phyloP scores from a whole-genome alignment of 305 asterid genomes.

The Fraxinus paxiana region DNA sequence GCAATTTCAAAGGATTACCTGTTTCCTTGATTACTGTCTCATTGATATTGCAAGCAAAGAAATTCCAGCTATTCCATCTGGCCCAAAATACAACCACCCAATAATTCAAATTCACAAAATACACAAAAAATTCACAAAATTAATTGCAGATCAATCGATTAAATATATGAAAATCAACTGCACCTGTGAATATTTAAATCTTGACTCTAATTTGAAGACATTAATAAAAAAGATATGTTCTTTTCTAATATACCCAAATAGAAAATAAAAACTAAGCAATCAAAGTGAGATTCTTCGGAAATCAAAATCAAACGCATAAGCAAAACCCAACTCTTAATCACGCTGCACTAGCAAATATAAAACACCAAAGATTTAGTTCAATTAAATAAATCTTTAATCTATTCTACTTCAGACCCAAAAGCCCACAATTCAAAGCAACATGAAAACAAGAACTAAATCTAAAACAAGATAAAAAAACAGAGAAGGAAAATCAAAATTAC shows the following conservation, averaged over 20 bases:
- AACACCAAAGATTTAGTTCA: background rate
- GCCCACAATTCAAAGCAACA: background rate
- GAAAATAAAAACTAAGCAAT: background rate
- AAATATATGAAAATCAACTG: background rate
- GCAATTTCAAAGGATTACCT: slow-evolving; percentile 40
- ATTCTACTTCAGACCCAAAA: background rate
- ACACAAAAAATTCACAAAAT: background rate
- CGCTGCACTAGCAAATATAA: background rate
- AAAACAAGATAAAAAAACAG: background rate
- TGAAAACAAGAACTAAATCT: background rate
- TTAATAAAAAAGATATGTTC: background rate
- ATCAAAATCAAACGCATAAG: background rate
- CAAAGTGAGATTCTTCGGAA: background rate
- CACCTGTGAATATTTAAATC: background rate
- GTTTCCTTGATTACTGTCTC: slow-evolving; percentile 78
- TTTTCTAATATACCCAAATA: background rate
- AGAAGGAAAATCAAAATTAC: slow-evolving; percentile 34
- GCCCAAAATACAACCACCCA: slow-evolving; percentile 21
- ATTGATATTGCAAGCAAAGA: slow-evolving; percentile 70
- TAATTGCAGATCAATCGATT: slow-evolving; percentile 6
- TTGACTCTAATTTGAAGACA: background rate
- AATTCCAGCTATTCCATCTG: slow-evolving; percentile 92
- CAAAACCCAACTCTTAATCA: background rate
- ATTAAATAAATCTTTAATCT: background rate
- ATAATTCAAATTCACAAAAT: slow-evolving; percentile 10